A percentile compares a stretch with the other conserved stretches of the same genome.
These are phyloP conservation scores for Ophiostoma angusticollis DNA, from an alignment of 2,329 filamentous ascomycete species.

Conservation along the genomic window DNA sequence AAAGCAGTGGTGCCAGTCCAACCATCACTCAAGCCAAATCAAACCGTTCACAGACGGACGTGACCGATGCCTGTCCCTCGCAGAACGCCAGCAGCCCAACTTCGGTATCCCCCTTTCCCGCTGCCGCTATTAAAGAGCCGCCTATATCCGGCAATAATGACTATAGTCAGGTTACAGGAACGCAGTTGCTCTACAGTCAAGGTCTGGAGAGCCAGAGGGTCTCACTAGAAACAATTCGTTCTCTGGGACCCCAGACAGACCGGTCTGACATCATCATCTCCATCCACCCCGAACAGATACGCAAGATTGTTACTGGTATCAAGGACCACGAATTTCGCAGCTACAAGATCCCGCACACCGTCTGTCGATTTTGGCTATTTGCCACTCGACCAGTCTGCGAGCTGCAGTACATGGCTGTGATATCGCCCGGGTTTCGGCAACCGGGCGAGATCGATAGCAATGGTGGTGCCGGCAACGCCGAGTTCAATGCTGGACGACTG, in stretches of 20 bases:
- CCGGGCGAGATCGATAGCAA: conserved; percentile 33
- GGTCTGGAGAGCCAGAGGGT: conserved; percentile 38
- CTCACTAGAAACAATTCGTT: conserved; percentile 33
- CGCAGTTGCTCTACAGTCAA: conserved; percentile 17
- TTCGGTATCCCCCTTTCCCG: too few species aligned
- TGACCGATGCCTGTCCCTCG: too few species aligned
- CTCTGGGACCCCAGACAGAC: conserved; percentile 34
- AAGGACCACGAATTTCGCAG: conserved; percentile 43
- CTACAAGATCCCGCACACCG: conserved; percentile 41
- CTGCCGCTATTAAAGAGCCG: too few species aligned
- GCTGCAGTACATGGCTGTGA: conserved; percentile 46
- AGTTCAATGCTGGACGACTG: conserved; percentile 33
- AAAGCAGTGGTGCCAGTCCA: too few species aligned
- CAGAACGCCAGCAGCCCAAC: too few species aligned
- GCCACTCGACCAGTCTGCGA: conserved; percentile 32
- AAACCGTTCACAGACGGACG: too few species aligned
- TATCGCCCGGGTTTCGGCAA: conserved; percentile 30
- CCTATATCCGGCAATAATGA: not conserved
- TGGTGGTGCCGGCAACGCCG: conserved; percentile 35
- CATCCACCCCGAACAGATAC: conserved; percentile 33
- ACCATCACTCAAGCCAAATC: too few species aligned
- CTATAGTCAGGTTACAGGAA: not conserved
- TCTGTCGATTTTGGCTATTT: conserved; percentile 52
- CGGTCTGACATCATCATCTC: conserved; percentile 43
- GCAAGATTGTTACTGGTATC: conserved; percentile 33